Evolutionary conservation across 2,329 filamentous ascomycete species (phyloP).

Genomic region (Pseudocercospora vitis): DNA sequence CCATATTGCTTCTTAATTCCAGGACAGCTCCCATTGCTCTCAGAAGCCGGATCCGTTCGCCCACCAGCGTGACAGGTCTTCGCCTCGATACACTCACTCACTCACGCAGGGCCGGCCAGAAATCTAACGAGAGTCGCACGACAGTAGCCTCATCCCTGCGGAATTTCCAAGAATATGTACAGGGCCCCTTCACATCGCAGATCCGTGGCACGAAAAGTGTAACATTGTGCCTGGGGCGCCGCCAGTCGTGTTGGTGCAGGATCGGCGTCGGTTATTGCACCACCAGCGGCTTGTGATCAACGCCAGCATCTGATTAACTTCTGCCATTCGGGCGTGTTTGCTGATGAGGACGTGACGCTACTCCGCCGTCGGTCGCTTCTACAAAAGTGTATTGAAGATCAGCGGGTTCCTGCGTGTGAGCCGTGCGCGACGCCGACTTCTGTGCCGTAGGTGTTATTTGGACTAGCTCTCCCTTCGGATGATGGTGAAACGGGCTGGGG

Average conservation of each 20-base stretch:
- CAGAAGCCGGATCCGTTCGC: background rate
- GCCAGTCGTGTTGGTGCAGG: conserved; percentile 2
- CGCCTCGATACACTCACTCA: too few relatives aligned
- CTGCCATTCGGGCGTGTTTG: conserved; percentile 3
- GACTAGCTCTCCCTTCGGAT: background rate
- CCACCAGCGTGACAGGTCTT: background rate
- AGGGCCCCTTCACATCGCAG: conserved; percentile 6
- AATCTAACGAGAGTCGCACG: background rate
- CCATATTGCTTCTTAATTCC: background rate
- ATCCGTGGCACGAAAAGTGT: conserved; percentile 9
- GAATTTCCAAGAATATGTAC: background rate
- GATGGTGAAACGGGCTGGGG: background rate
- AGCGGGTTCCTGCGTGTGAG: conserved; percentile 2
- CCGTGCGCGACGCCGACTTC: background rate
- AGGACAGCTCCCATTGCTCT: background rate
- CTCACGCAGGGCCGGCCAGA: too few relatives aligned
- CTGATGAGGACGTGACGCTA: background rate
- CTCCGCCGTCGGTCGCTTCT: background rate
- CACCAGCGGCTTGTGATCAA: background rate
- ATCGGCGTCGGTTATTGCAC: conserved; percentile 2
- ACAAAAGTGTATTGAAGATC: background rate
- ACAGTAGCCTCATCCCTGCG: background rate
- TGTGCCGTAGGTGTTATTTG: background rate
- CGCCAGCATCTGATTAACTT: conserved; percentile 1
- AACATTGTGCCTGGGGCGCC: background rate